Evolutionary conservation across 495 filamentous ascomycete genomes (phyloP), one percentile per base, ranked within the genome.

Genomic region (Platismatia glauca): DNA sequence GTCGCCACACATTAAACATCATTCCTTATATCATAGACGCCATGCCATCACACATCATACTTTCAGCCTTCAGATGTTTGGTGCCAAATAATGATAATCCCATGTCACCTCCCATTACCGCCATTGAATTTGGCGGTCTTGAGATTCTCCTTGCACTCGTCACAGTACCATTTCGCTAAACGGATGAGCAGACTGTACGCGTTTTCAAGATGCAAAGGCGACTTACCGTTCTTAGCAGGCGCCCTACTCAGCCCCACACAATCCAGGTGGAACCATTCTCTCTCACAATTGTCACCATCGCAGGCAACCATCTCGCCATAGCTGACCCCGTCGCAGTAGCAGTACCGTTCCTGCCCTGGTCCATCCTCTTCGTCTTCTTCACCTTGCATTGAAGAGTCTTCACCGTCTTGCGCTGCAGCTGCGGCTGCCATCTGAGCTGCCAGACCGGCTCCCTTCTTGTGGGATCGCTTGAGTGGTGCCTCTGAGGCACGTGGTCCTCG

Each of bases 271-370:
- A 97, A 98, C 94, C 94, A 98, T 75, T 97, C 93, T 65, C 84
- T 81, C 64, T 86, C 82, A 75, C 94, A 98, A 33, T 80, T 81
- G 57, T 93, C 89, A 52, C 87, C 89, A 70, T 98, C 94, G 67
- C 94, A 98, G n/a, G 87, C 94, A 20, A 98, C 89, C 94, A 98
- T 98, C 75, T 95, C 89, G 27, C 94, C 94, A 70, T 96, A 98
- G 69, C 89, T 94, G 38, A 96, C 85, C 64, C 87, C 83, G 66
- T 97, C 89, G 72, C 94, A 98, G 74, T 91, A 90, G 74, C 94
- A 98, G 74, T 97, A 98, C 29, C 29, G 13, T 53, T 53, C 50
- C 50, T 53, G 50, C 53, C 84, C 78, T 16, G 88, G 89, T 71
- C 97, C 94, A 60, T 90, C 85, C 1, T 68, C 74, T 24, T 44